Evolutionary conservation across 805 yeast genomes (phyloP).

Genomic region (Metschnikowia gelsemii): DNA sequence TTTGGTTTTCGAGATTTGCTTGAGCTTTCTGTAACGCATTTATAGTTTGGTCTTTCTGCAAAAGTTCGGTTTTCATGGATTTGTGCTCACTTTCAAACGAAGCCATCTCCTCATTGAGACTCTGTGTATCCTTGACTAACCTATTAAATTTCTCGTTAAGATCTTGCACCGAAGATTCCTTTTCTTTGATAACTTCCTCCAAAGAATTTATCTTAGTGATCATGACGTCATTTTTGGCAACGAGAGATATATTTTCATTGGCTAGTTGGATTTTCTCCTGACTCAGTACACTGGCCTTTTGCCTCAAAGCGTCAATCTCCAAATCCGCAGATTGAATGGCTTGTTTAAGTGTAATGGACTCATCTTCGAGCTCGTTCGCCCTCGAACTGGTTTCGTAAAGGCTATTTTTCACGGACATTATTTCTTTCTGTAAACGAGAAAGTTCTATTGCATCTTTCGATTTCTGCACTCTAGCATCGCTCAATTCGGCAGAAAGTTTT

Average conservation of each 20-base stretch:
- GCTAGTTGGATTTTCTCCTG: background rate
- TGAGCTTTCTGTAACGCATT: conserved; percentile 6
- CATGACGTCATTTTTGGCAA: background rate
- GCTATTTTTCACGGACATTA: background rate
- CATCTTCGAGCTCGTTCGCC: background rate
- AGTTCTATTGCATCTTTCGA: background rate
- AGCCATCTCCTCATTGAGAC: conserved; percentile 19
- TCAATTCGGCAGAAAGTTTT: background rate
- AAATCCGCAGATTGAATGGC: background rate
- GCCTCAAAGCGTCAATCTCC: background rate
- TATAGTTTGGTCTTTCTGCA: conserved; percentile 4
- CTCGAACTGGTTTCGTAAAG: background rate
- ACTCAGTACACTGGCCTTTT: too few relatives aligned
- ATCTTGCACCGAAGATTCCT: conserved; percentile 23
- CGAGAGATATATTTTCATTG: background rate
- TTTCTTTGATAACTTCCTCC: conserved; percentile 21
- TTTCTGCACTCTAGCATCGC: background rate
- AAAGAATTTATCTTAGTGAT: conserved; percentile 7
- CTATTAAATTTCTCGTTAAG: conserved; percentile 19
- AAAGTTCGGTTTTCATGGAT: conserved; percentile 11
- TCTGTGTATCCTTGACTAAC: conserved; percentile 18
- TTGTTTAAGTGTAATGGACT: background rate
- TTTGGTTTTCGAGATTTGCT: conserved; percentile 9
- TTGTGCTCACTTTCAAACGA: conserved; percentile 19
- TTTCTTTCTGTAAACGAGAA: background rate